These are phyloP conservation scores for Magnusiomyces tetraspermus DNA, from an alignment of 1,139 yeast genomes.

Conservation along the genomic window DNA sequence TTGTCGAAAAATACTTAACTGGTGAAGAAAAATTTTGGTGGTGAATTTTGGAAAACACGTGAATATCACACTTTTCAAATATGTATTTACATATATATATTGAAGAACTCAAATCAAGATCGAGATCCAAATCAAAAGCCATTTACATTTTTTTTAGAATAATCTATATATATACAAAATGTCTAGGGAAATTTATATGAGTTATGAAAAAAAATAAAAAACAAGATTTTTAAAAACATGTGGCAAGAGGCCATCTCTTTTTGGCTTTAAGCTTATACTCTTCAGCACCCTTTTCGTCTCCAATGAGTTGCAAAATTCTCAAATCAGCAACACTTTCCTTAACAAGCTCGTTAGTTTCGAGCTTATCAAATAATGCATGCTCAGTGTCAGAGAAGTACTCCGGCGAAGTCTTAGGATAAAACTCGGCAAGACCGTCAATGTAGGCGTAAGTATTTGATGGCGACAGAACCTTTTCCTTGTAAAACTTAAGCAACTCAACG, in stretches of 20 bases:
- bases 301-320: constrained; percentile 14
- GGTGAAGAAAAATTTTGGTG: neutral
- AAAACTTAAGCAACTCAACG: constrained; percentile 19
- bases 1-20: neutral
- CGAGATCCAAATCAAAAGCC: no score
- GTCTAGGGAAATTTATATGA: no score
- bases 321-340: constrained; percentile 4
- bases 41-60: neutral
- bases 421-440: constrained; percentile 6
- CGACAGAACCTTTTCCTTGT: constrained; percentile 21
- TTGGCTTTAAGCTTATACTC: constrained; percentile 16
- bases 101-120: no score
- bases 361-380: constrained; percentile 19
- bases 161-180: no score
- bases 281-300: constrained; percentile 14
- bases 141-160: no score
- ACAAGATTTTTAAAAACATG: constrained; percentile 13
- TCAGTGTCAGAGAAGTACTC: constrained; percentile 12
- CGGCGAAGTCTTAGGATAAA: constrained; percentile 4
- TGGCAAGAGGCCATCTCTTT: constrained; percentile 22
- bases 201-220: no score
- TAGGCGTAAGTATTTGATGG: constrained; percentile 9
- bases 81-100: no score
- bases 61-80: no score
- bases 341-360: constrained; percentile 12